These are phyloP conservation scores for Debaryomyces tyrocola DNA, from an alignment of 805 yeast species.

Conservation along the genomic window DNA sequence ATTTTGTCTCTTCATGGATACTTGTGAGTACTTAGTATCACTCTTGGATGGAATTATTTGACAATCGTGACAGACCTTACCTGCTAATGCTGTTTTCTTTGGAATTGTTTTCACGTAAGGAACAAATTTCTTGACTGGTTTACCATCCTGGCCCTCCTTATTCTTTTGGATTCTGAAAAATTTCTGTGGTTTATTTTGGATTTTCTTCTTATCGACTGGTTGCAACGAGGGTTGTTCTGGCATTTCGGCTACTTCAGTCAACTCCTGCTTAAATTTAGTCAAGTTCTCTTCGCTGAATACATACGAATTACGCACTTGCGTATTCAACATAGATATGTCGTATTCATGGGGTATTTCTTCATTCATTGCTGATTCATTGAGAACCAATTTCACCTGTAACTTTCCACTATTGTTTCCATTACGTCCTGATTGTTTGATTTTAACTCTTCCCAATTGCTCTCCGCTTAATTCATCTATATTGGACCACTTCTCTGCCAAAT, in stretches of 20 bases:
- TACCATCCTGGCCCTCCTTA: constrained; percentile 17
- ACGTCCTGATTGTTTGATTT: constrained; percentile 55
- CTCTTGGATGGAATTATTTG: constrained; percentile 76
- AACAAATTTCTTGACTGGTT: constrained; percentile 45
- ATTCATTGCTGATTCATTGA: constrained; percentile 32
- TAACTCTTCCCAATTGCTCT: constrained; percentile 75
- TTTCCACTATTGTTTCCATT: constrained; percentile 22
- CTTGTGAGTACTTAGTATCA: constrained; percentile 69
- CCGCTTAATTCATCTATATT: constrained; percentile 62
- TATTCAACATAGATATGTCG: constrained; percentile 74
- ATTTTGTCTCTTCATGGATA: constrained; percentile 51
- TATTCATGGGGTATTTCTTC: constrained; percentile 75
- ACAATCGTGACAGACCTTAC: constrained; percentile 91
- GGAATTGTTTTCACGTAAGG: constrained; percentile 89
- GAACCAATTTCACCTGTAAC: constrained; percentile 54
- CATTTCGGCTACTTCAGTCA: constrained; percentile 51
- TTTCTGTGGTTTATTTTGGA: constrained; percentile 16
- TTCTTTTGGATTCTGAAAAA: constrained; percentile 34
- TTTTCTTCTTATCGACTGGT: constrained; percentile 28
- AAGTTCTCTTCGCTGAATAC: constrained; percentile 87
- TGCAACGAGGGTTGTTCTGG: constrained; percentile 53
- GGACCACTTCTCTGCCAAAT: constrained; percentile 80
- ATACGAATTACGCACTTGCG: constrained; percentile 79
- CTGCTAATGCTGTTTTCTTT: constrained; percentile 79
- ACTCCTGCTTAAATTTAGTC: constrained; percentile 51